Percentiles rank a stretch among this genome's conserved stretches.
These are phyloP conservation scores for Mrakia frigida DNA, from an alignment of 768 basidiomycete genomes.

Conservation along the genomic window DNA sequence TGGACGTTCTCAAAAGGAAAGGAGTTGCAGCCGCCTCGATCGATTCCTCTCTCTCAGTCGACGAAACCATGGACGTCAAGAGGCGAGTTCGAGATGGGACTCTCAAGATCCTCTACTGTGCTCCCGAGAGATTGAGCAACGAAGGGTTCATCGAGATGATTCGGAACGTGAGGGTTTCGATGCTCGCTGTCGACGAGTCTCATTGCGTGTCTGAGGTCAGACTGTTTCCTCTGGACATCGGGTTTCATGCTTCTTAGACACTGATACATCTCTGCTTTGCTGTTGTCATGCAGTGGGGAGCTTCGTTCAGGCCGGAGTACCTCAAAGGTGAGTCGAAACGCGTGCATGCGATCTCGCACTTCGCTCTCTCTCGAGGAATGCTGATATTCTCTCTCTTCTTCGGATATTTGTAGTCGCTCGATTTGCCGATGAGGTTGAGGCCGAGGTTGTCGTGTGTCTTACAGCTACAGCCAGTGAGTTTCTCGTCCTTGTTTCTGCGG, in stretches of 20 bases:
- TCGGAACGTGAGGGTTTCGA: constrained; percentile 47
- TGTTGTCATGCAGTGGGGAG: neutral
- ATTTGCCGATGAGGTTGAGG: constrained; percentile 50
- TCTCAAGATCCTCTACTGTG: constrained; percentile 53
- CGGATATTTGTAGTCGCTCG: constrained; percentile 45
- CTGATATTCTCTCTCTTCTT: neutral
- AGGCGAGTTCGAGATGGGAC: constrained; percentile 45
- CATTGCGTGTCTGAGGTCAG: constrained; percentile 47
- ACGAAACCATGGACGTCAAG: constrained; percentile 45
- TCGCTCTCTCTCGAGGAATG: neutral
- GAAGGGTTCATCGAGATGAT: constrained; percentile 51
- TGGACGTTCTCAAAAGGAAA: constrained; percentile 43
- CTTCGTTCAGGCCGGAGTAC: constrained; percentile 35
- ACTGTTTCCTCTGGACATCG: too few relatives aligned
- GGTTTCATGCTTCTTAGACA: too few relatives aligned
- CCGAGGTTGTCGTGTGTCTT: constrained; percentile 50
- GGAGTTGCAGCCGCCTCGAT: constrained; percentile 48
- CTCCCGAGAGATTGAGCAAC: constrained; percentile 53
- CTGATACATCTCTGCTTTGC: neutral
- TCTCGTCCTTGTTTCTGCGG: neutral
- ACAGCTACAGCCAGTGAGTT: constrained; percentile 51
- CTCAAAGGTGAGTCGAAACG: constrained; percentile 34
- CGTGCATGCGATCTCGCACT: neutral
- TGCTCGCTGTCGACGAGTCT: constrained; percentile 53
- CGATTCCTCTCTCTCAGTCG: constrained; percentile 46